Percentiles rank a stretch among this genome's conserved stretches.
phyloP scores from a whole-genome alignment of 1,139 yeast genomes.

The Debaryomycetaceae sp. region DNA sequence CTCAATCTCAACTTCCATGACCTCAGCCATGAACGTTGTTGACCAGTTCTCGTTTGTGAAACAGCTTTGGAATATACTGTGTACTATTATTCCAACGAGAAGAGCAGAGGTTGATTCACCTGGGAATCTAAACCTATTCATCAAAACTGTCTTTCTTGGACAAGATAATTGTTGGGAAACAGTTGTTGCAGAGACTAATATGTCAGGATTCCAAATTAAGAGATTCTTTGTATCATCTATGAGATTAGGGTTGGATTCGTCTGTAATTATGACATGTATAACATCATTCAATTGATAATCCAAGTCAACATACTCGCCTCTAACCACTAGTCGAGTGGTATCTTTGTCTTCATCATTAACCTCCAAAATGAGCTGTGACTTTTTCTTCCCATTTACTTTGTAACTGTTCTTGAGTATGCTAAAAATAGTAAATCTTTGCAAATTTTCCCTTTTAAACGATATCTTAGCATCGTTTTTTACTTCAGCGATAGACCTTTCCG shows the following conservation, averaged over 20 bases:
- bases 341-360: constrained; percentile 36
- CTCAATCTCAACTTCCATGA: constrained; percentile 45
- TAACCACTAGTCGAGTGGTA: constrained; percentile 38
- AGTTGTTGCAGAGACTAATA: constrained; percentile 74
- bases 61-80: constrained; percentile 71
- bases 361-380: constrained; percentile 47
- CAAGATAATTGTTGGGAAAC: constrained; percentile 77
- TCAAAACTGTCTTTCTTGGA: constrained; percentile 64
- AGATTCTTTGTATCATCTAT: constrained; percentile 62
- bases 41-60: constrained; percentile 43
- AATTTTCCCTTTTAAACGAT: constrained; percentile 42
- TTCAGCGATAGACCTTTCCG: constrained; percentile 7
- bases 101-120: constrained; percentile 59
- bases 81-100: constrained; percentile 76
- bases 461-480: constrained; percentile 34
- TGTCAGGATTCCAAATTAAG: constrained; percentile 80
- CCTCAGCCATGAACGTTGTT: constrained; percentile 38
- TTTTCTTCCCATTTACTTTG: constrained; percentile 22
- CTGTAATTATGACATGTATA: constrained; percentile 55
- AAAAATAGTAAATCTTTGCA: constrained; percentile 50
- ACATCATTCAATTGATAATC: constrained; percentile 48
- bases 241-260: constrained; percentile 30
- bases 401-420: constrained; percentile 32
- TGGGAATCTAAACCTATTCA: constrained; percentile 49
- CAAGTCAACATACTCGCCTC: constrained; percentile 49